Percentiles rank a stretch among this genome's conserved stretches.
These are phyloP conservation scores for Craterostigma plantagineum DNA, from an alignment of 257 asterid genomes.

Conservation along the genomic window DNA sequence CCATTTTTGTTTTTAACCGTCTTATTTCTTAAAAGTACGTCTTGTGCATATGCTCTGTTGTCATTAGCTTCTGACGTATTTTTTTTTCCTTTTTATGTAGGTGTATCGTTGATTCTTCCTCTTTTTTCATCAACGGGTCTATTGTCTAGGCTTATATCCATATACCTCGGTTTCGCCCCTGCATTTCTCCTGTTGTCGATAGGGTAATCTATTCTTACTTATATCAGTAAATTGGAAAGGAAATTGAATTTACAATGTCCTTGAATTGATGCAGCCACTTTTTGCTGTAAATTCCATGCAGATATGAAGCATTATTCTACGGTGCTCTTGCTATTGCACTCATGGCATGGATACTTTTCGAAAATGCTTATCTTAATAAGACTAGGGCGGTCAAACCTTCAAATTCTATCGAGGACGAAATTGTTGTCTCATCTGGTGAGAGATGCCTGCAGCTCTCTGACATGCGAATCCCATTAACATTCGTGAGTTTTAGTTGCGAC, in stretches of 20 bases:
- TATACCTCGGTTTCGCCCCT: conserved; percentile 92
- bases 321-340: conserved; percentile 82
- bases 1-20: conserved; percentile 5
- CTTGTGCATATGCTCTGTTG: too few species aligned
- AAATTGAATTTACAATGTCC: neutral
- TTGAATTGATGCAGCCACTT: conserved; percentile 14
- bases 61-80: neutral
- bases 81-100: conserved; percentile 20
- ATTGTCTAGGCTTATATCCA: conserved; percentile 72
- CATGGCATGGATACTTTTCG: conserved; percentile 82
- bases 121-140: conserved; percentile 64
- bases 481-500: conserved; percentile 36
- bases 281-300: too few species aligned
- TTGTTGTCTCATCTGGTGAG: conserved; percentile 20
- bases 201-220: conserved; percentile 41
- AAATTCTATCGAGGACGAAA: conserved; percentile 31
- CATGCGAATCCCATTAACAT: conserved; percentile 72
- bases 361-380: conserved; percentile 40
- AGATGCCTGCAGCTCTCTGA: conserved; percentile 57
- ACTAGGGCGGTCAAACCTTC: conserved; percentile 29
- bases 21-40: neutral
- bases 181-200: conserved; percentile 86
- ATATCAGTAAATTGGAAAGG: neutral
- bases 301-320: conserved; percentile 90
- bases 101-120: conserved; percentile 70